A percentile compares a stretch with the other conserved stretches of the same genome.
phyloP scores from a whole-genome alignment of 305 asterid genomes.

The Solanum hybrid region DNA sequence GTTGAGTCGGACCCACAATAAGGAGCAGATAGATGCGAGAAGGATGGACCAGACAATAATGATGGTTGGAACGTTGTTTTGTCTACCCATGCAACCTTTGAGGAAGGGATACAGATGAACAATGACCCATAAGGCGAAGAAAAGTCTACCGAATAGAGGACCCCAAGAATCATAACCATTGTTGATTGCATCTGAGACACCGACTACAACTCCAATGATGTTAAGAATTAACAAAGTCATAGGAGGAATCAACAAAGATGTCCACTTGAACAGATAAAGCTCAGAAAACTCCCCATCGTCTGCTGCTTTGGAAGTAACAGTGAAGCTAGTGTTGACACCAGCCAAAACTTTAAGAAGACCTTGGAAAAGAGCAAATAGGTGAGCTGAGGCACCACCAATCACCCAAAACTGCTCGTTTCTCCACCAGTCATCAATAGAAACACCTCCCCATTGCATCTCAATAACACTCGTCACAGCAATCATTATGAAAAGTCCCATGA shows the following conservation, averaged over 20 bases:
- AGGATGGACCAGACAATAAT: conserved; percentile 88
- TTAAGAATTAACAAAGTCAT: conserved; percentile 69
- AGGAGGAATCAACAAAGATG: conserved; percentile 90
- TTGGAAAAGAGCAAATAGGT: conserved; percentile 79
- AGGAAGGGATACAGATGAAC: conserved; percentile 92
- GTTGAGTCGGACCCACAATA: conserved; percentile 86
- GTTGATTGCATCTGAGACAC: conserved; percentile 74
- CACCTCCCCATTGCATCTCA: conserved; percentile 96
- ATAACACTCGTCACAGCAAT: conserved; percentile 72
- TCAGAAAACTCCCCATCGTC: conserved; percentile 87
- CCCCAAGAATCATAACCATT: conserved; percentile 96
- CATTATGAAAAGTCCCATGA: conserved; percentile 68
- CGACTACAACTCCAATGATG: conserved; percentile 76
- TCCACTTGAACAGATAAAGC: conserved; percentile 91
- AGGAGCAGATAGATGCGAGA: conserved; percentile 80
- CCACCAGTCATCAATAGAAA: conserved; percentile 79
- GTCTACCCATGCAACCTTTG: conserved; percentile 91
- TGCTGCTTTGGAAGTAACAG: conserved; percentile 88
- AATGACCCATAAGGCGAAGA: conserved; percentile 94
- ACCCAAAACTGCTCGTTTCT: conserved; percentile 99
- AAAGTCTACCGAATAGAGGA: conserved; percentile 80
- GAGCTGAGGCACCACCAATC: conserved; percentile 85
- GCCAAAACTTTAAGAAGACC: conserved; percentile 87
- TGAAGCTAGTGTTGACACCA: conserved; percentile 89
- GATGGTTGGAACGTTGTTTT: conserved; percentile 67